Evolutionary conservation across 495 filamentous ascomycete genomes (phyloP).

Genomic region (Friedmanniomyces simplex): DNA sequence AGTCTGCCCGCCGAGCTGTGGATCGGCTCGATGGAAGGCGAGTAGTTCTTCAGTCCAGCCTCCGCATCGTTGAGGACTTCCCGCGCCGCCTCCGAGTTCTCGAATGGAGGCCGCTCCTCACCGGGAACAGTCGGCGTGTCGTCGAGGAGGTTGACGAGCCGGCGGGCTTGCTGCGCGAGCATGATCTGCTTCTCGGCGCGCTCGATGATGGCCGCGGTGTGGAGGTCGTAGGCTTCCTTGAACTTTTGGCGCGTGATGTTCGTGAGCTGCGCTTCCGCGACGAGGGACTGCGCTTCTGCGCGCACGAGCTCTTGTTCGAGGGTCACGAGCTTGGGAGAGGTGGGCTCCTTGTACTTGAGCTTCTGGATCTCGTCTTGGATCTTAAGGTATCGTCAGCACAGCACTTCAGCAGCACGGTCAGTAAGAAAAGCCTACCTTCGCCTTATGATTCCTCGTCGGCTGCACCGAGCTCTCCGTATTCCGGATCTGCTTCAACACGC

Average conservation of each 20-base stretch:
- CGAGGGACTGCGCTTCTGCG: slow-evolving; percentile 87
- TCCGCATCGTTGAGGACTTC: slow-evolving; percentile 90
- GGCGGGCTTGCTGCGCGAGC: slow-evolving; percentile 76
- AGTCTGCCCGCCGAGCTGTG: slow-evolving; percentile 30
- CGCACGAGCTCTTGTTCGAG: slow-evolving; percentile 93
- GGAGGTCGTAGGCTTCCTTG: slow-evolving; percentile 82
- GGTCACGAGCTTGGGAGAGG: slow-evolving; percentile 59
- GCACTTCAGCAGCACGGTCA: neutral
- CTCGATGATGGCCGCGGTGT: slow-evolving; percentile 81
- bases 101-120: slow-evolving; percentile 57
- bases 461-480: slow-evolving; percentile 91
- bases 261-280: slow-evolving; percentile 92
- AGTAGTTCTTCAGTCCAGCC: slow-evolving; percentile 71
- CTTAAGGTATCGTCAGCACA: slow-evolving; percentile 16
- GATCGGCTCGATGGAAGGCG: slow-evolving; percentile 47
- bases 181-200: slow-evolving; percentile 93
- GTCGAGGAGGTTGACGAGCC: slow-evolving; percentile 79
- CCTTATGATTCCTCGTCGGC: slow-evolving; percentile 72
- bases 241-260: slow-evolving; percentile 90
- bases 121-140: slow-evolving; percentile 85
- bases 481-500: slow-evolving; percentile 74
- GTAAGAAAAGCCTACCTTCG: slow-evolving; percentile 38
- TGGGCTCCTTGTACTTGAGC: slow-evolving; percentile 81
- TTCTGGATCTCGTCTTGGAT: slow-evolving; percentile 81
- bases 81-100: slow-evolving; percentile 52